Evolutionary conservation across 441 rosid species (phyloP), one percentile per base, ranked within the genome.

Genomic region (Eutrema salsugineum): DNA sequence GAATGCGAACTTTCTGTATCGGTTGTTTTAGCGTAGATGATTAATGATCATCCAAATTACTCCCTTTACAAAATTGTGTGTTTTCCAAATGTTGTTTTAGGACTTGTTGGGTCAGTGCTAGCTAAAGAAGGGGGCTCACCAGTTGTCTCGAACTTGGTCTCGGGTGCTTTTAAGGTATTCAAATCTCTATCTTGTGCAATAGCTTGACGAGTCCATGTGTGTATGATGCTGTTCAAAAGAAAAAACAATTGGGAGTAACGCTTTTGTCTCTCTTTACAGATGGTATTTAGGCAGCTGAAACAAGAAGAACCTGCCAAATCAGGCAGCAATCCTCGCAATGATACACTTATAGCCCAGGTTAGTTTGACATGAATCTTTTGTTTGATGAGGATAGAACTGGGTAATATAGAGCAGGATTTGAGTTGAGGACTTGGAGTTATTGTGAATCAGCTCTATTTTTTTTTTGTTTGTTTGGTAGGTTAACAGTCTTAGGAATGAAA

Each of bases 61-160:
- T 47, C 12, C 54, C 54, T 20, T 49, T 22, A 11, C 15, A 15
- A 17, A 16, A 44, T 44, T 44, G 11, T n/a, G 22, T 46, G 22
- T 46, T 17, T 46, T 46, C 24, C 50, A 9, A 44, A 44, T 46
- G 36, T 38, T 62, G 60, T 63, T 38, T 56, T 73, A 94, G 98
- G 98, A 33, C 57, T 94, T 77, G 76, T 85, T 74, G 97, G 98
- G 57, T 92, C 98, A 0, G 85, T 92, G 79, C 84, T 90, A 73
- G 96, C 85, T 11, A 90, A 85, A 78, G 98, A 89, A 68, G 91
- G 87, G 54, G 55, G 74, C 63, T 59, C 87, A 71, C 62, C 87
- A 6, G 77, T 63, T 66, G 81, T 87, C 59, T 75, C 97, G 38
- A 85, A 77, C 79, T 63, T 87, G 47, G 66, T 92, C 66, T 82